Base-by-base conservation (phyloP, 768 basidiomycete genomes). In the Kwoniella mangroviensis region DNA sequence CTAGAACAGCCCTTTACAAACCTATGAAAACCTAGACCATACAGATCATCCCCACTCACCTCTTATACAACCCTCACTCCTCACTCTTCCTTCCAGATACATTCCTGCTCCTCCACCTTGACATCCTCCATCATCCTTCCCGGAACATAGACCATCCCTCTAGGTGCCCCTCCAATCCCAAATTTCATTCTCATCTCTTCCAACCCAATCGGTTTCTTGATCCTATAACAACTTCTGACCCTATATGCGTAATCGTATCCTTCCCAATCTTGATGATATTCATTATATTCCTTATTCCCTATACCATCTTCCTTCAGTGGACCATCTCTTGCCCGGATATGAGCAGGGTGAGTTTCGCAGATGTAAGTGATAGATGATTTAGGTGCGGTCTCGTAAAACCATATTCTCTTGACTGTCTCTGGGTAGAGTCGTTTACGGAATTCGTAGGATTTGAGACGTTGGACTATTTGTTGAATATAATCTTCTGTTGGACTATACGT, bases 211-310 rank as follows among this genome's bases (percentile, higher is more conserved):
- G 57, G 41, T n/a, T 57, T 19, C 21, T 17, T 56, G 17, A 68
- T 22, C 28, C 56, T 61, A 17, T 51, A 68, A 61, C 73, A 74
- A 9, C 61, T 41, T 17, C 7, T 28, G 11, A 74, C 26, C 13
- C 41, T 65, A 45, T 74, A 74, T n/a, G 73, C 73, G 54, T 70
- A 74, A 49, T 71, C 69, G 52, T 68, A 74, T 1, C 66, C 69
- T 52, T 59, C 40, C 26, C 53, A 74, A 22, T 68, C 65, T 26
- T 15, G 12, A 49, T 70, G 22, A 57, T 58, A 24, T 11, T 55
- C 22, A 26, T 73, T 74, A 43, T 49, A 74, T 3, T 68, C 73
- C n/a, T 42, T 49, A 53, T 70, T 67, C 9, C 73, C 73, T 13
- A 74, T 65, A 1, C 67, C 73, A 45, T 68, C 43, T 54, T 69